Evolutionary conservation across 768 basidiomycete species (phyloP).

Genomic region (Lentinula sp.): DNA sequence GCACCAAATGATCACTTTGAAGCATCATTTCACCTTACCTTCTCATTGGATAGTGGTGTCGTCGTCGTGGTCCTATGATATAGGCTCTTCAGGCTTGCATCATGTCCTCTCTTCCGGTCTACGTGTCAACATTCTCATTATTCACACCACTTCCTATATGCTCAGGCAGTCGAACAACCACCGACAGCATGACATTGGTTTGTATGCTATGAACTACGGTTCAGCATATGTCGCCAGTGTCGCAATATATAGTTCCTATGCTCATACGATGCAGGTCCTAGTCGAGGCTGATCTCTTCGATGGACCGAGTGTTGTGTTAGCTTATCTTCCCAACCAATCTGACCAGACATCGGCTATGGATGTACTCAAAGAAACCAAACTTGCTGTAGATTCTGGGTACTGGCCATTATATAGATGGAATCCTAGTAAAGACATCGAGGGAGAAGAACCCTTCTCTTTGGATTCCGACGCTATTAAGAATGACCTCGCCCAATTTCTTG

Average conservation of each 20-base stretch:
- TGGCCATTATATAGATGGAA: conserved; percentile 84
- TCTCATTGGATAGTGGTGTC: conserved; percentile 77
- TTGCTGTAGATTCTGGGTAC: conserved; percentile 71
- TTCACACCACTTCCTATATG: conserved; percentile 66
- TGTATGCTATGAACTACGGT: conserved; percentile 79
- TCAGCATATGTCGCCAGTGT: conserved; percentile 72
- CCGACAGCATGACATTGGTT: conserved; percentile 71
- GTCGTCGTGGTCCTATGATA: conserved; percentile 73
- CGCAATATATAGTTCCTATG: conserved; percentile 71
- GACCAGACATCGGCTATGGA: conserved; percentile 57
- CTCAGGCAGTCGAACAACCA: conserved; percentile 44
- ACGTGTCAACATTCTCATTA: conserved; percentile 68
- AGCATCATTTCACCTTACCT: conserved; percentile 38
- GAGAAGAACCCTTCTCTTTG: conserved; percentile 69
- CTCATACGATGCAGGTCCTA: conserved; percentile 68
- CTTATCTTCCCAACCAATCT: conserved; percentile 63
- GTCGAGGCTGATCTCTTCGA: conserved; percentile 64
- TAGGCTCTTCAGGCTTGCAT: conserved; percentile 70
- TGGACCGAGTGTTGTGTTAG: conserved; percentile 69
- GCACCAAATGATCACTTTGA: conserved; percentile 27
- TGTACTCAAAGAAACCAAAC: conserved; percentile 69
- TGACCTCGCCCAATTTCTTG: conserved; percentile 89
- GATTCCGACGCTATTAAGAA: conserved; percentile 94
- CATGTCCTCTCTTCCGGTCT: conserved; percentile 66
- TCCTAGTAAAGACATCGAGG: conserved; percentile 42